Conservation (phyloP, 1,284 basidiomycete genomes). For the Boletus semigastroideus region DNA sequence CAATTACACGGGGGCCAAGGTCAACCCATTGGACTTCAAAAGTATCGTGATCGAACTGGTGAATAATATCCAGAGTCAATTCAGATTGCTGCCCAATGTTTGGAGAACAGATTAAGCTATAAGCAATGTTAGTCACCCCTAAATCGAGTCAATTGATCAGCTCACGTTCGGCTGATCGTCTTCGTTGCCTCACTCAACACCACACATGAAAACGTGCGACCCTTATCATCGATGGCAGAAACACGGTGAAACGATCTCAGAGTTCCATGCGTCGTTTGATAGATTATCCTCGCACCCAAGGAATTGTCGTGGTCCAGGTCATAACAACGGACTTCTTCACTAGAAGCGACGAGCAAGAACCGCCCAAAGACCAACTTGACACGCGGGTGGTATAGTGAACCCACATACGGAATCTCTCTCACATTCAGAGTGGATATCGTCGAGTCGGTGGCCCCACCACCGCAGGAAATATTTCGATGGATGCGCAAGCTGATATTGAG, state of each 20-base stretch:
- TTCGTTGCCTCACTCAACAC: slow-evolving; percentile 10
- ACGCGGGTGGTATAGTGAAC: too few relatives aligned
- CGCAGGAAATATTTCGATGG: too few relatives aligned
- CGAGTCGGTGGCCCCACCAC: too few relatives aligned
- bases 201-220: slow-evolving; percentile 16
- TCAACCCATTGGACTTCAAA: slow-evolving; percentile 6
- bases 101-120: slow-evolving; percentile 17
- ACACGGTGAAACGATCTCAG: slow-evolving; percentile 11
- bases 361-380: slow-evolving; percentile 14
- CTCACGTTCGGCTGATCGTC: slow-evolving; percentile 7
- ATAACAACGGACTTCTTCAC: slow-evolving; percentile 20
- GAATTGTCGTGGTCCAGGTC: slow-evolving; percentile 13
- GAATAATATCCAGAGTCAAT: slow-evolving; percentile 16
- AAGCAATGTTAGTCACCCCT: neutral
- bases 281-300: slow-evolving; percentile 8
- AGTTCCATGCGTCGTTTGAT: slow-evolving; percentile 2
- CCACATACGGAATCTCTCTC: too few relatives aligned
- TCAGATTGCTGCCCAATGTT: neutral
- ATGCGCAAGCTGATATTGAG: too few relatives aligned
- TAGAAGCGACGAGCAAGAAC: slow-evolving; percentile 17
- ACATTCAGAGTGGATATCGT: too few relatives aligned
- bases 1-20: slow-evolving; percentile 18
- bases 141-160: neutral
- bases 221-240: slow-evolving; percentile 18
- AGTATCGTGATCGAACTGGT: slow-evolving; percentile 5